Evolutionary conservation across 495 filamentous ascomycete species (phyloP).

Genomic region (Hypoxylon rickii): DNA sequence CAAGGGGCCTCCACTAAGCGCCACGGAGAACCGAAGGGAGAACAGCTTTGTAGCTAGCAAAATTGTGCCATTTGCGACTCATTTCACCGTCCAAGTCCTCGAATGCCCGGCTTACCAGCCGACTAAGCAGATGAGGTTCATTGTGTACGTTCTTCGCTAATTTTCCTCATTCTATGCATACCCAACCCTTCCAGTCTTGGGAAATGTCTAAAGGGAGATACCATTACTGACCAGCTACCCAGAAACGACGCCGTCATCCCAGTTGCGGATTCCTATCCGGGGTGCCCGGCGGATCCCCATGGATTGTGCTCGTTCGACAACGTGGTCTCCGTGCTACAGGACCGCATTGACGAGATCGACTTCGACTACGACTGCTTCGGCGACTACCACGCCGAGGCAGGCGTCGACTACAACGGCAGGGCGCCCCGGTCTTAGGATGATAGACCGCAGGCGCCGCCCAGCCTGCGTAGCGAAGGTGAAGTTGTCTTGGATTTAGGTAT

Average conservation of each 20-base stretch:
- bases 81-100: constrained; percentile 37
- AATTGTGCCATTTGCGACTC: constrained; percentile 36
- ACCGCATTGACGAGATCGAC: constrained; percentile 40
- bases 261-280: constrained; percentile 32
- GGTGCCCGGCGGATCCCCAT: constrained; percentile 30
- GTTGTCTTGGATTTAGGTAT: neutral
- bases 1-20: constrained; percentile 37
- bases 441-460: constrained; percentile 7
- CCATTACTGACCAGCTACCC: neutral
- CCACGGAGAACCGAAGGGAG: constrained; percentile 22
- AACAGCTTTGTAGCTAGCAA: constrained; percentile 45
- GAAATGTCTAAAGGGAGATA: neutral
- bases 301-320: constrained; percentile 40
- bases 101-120: constrained; percentile 36
- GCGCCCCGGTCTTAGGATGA: constrained; percentile 29
- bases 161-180: neutral
- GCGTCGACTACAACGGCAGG: constrained; percentile 39
- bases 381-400: constrained; percentile 31
- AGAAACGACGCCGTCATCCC: constrained; percentile 40
- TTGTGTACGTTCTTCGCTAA: constrained; percentile 25
- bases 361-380: constrained; percentile 42
- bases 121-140: constrained; percentile 38
- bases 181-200: neutral
- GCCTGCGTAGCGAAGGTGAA: constrained; percentile 14
- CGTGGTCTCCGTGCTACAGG: constrained; percentile 34